phyloP scores from a whole-genome alignment of 2,329 filamentous ascomycete genomes.

The Sphaceloma murrayae region DNA sequence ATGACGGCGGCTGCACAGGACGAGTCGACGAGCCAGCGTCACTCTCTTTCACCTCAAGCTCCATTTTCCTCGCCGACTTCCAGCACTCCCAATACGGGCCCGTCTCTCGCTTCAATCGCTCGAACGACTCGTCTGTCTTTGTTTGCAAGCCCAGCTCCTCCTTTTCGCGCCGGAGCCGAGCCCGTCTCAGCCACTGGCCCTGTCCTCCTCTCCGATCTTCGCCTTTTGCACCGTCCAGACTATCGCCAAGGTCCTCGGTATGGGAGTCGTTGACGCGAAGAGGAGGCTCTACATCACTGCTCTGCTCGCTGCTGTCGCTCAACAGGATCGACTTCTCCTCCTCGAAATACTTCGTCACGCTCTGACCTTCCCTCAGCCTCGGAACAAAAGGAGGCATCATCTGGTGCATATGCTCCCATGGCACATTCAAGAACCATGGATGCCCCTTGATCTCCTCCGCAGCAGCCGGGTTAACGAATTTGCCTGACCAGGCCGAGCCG shows the following conservation, averaged over 20 bases:
- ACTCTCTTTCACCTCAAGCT: constrained; percentile 22
- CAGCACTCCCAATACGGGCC: constrained; percentile 25
- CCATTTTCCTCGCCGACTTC: constrained; percentile 23
- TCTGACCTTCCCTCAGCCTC: constrained; percentile 45
- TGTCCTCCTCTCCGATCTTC: constrained; percentile 2
- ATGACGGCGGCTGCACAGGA: background rate
- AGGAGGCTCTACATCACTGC: background rate
- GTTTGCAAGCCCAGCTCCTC: constrained; percentile 25
- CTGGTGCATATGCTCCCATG: constrained; percentile 66
- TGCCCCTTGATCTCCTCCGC: constrained; percentile 84
- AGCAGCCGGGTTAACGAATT: constrained; percentile 69
- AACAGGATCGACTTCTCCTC: constrained; percentile 59
- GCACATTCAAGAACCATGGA: constrained; percentile 70
- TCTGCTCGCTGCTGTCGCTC: constrained; percentile 20
- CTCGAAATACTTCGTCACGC: constrained; percentile 76
- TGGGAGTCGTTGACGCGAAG: background rate
- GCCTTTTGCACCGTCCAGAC: background rate
- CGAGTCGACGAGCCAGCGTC: background rate
- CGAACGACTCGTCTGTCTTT: constrained; percentile 25
- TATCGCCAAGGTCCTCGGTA: background rate
- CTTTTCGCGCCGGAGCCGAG: constrained; percentile 22
- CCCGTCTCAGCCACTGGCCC: background rate
- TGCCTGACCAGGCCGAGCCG: constrained; percentile 27
- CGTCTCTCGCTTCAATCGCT: constrained; percentile 26
- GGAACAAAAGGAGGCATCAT: constrained; percentile 72